Evolutionary conservation across 1,284 basidiomycete genomes (phyloP).

Genomic region (Ceratobasidium theobromae): DNA sequence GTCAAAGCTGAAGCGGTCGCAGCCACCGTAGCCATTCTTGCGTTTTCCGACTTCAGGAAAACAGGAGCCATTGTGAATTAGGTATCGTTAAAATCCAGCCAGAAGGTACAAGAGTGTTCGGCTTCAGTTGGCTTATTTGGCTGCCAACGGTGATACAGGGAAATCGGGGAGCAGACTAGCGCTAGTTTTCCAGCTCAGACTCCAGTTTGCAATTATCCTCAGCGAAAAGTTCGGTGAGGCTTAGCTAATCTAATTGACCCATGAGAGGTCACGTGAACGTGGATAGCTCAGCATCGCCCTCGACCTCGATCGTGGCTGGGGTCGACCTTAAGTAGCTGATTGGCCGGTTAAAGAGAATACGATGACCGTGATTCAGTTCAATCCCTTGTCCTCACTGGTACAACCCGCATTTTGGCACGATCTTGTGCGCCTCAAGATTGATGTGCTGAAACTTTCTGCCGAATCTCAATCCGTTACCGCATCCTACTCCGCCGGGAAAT

Average conservation of each 20-base stretch:
- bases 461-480: conserved; percentile 64
- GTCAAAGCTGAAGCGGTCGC: conserved; percentile 63
- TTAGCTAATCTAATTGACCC: too few species aligned
- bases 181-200: too few species aligned
- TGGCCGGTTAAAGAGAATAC: neutral
- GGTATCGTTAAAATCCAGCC: neutral
- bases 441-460: conserved; percentile 84
- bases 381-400: conserved; percentile 82
- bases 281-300: neutral
- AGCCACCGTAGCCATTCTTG: conserved; percentile 60
- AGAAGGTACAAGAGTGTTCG: neutral
- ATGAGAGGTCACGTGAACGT: neutral
- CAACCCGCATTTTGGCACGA: conserved; percentile 94
- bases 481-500: conserved; percentile 69
- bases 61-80: conserved; percentile 4
- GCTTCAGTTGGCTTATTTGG: too few species aligned
- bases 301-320: conserved; percentile 19
- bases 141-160: too few species aligned
- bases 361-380: conserved; percentile 69
- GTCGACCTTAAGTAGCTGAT: neutral
- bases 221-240: neutral
- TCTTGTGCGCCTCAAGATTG: conserved; percentile 86
- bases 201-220: too few species aligned
- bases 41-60: conserved; percentile 27
- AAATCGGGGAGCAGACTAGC: too few species aligned